Evolutionary conservation across 495 filamentous ascomycete species (phyloP).

Genomic region (Lentithecium fluviatile): DNA sequence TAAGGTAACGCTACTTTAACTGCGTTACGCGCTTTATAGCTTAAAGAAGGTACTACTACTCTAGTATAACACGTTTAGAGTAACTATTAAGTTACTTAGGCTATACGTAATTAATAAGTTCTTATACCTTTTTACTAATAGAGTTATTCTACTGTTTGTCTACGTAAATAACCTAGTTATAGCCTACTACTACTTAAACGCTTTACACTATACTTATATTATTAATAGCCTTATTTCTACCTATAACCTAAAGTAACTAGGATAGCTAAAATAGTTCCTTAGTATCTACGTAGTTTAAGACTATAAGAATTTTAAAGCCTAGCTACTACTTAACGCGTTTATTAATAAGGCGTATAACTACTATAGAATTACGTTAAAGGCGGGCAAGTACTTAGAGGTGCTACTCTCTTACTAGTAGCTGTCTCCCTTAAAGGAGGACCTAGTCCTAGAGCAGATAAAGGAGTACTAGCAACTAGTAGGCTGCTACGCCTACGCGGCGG

Average conservation of each 20-base stretch:
- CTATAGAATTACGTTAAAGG: background rate
- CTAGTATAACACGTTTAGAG: constrained; percentile 13
- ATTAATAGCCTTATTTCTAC: background rate
- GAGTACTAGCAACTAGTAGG: background rate
- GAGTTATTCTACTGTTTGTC: no score
- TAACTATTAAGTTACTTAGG: constrained; percentile 3
- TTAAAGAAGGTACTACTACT: constrained; percentile 19
- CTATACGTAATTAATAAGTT: background rate
- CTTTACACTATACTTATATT: background rate
- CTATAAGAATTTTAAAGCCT: background rate
- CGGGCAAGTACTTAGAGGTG: background rate
- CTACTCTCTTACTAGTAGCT: no score
- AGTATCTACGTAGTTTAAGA: background rate
- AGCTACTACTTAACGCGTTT: background rate
- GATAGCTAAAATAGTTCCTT: background rate
- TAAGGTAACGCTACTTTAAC: background rate
- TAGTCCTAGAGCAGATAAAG: background rate
- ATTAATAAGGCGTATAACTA: constrained; percentile 1
- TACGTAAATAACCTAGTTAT: no score
- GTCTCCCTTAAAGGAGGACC: background rate
- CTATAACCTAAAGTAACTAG: background rate
- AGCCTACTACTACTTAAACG: no score
- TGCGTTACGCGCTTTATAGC: constrained; percentile 11
- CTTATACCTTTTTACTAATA: background rate
- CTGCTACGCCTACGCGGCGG: background rate